These are phyloP conservation scores for Oryza officinalis DNA, from an alignment of 176 grass and related monocot species.

Conservation along the genomic window DNA sequence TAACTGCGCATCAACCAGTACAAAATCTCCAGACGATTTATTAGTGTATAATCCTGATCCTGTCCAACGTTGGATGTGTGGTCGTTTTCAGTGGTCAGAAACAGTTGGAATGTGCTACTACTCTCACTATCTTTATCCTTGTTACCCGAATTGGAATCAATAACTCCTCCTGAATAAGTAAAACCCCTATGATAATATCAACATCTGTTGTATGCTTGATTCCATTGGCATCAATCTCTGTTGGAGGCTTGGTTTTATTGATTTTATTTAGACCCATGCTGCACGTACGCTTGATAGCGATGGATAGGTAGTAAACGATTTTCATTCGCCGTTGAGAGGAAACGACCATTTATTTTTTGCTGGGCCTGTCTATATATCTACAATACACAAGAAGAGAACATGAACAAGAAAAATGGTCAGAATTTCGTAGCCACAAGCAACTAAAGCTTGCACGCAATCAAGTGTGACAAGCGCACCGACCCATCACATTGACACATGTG, in stretches of 20 bases:
- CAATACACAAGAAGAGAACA: not conserved
- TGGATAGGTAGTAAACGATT: not conserved
- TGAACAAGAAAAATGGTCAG: not conserved
- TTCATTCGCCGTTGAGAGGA: not conserved
- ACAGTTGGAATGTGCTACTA: too few species aligned
- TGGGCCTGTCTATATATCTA: not conserved
- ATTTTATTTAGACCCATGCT: not conserved
- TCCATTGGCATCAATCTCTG: not conserved
- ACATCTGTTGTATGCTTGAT: too few species aligned
- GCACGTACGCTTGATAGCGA: slow-evolving; percentile 13
- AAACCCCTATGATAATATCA: not conserved
- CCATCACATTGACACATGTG: not conserved
- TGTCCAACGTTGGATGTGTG: not conserved
- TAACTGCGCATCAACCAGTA: too few species aligned
- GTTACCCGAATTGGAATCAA: not conserved
- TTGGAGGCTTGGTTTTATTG: not conserved
- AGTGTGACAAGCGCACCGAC: not conserved
- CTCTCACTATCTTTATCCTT: not conserved
- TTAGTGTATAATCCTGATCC: not conserved
- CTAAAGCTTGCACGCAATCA: slow-evolving; percentile 36
- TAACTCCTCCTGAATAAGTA: not conserved
- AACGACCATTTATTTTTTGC: not conserved
- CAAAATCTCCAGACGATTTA: too few species aligned
- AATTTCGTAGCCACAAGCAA: slow-evolving; percentile 27
- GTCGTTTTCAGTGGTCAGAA: not conserved